A percentile compares a stretch with the other conserved stretches of the same genome.
These are phyloP conservation scores for Fusarium newnesense DNA, from an alignment of 2,329 filamentous ascomycete species.

Conservation along the genomic window DNA sequence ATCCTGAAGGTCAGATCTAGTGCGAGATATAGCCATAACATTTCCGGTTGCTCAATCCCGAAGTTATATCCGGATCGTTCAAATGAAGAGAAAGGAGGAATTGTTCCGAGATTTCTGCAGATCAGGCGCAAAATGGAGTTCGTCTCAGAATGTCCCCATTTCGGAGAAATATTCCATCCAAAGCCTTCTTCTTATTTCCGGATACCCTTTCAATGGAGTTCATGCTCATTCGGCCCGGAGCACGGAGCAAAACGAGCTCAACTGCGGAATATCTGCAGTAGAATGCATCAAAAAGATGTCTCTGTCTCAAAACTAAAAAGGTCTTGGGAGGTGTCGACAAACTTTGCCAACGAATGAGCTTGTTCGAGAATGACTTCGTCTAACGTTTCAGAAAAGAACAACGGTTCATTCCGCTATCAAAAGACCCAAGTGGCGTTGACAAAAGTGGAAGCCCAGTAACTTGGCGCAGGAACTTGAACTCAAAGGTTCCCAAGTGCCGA, in stretches of 20 bases:
- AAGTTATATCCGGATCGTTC: neutral
- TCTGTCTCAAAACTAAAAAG: neutral
- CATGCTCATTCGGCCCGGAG: neutral
- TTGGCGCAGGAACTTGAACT: neutral
- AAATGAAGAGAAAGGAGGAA: neutral
- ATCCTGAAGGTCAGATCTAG: fast-evolving
- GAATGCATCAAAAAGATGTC: neutral
- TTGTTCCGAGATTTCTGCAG: neutral
- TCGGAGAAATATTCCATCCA: neutral
- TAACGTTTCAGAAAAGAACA: neutral
- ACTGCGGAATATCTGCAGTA: neutral
- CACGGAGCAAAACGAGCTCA: too few relatives aligned
- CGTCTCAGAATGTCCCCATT: neutral
- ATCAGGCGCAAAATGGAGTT: neutral
- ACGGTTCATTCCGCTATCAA: neutral
- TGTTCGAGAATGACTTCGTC: neutral
- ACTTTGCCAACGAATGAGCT: neutral
- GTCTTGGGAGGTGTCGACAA: neutral
- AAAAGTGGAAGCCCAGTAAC: neutral
- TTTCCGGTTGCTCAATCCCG: neutral
- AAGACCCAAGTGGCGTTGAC: neutral
- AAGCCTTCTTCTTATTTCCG: neutral
- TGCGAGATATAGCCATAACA: fast-evolving
- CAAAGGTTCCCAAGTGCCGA: neutral
- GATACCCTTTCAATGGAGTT: neutral